Percentiles rank a stretch among this genome's conserved stretches.
phyloP scores from a whole-genome alignment of 768 basidiomycete genomes.

The Hortiboletus campestris region DNA sequence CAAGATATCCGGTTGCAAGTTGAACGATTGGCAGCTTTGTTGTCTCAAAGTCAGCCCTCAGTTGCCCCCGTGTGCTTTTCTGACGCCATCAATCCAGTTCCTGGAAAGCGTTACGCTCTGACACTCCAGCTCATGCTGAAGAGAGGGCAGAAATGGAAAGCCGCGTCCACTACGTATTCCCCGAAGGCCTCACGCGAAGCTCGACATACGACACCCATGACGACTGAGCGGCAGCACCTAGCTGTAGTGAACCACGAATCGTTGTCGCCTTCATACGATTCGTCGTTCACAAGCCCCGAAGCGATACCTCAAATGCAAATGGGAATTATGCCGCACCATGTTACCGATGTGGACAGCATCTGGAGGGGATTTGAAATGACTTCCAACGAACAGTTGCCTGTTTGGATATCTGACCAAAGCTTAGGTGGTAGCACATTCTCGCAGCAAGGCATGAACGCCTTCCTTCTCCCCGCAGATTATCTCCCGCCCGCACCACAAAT shows the following conservation, averaged over 20 bases:
- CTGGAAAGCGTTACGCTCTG: slow-evolving; percentile 88
- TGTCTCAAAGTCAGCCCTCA: slow-evolving; percentile 68
- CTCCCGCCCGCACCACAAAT: slow-evolving; percentile 71
- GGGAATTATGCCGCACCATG: slow-evolving; percentile 26
- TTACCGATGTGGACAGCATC: slow-evolving; percentile 56
- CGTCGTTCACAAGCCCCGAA: slow-evolving; percentile 36
- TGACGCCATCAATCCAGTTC: slow-evolving; percentile 52
- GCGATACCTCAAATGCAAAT: slow-evolving; percentile 32
- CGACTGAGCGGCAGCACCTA: slow-evolving; percentile 42
- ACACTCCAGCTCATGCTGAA: slow-evolving; percentile 90
- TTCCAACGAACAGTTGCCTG: slow-evolving; percentile 71
- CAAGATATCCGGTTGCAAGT: slow-evolving; percentile 72
- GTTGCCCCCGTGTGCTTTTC: neutral
- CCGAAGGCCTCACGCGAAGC: slow-evolving; percentile 57
- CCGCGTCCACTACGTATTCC: slow-evolving; percentile 56
- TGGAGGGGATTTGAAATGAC: slow-evolving; percentile 75
- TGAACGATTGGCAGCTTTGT: slow-evolving; percentile 69
- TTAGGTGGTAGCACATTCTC: slow-evolving; percentile 73
- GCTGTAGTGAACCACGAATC: slow-evolving; percentile 43
- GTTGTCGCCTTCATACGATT: slow-evolving; percentile 58
- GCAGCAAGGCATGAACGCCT: slow-evolving; percentile 84
- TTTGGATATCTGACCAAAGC: slow-evolving; percentile 85
- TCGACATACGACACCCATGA: slow-evolving; percentile 48
- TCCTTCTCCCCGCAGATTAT: slow-evolving; percentile 74
- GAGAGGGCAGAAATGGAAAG: slow-evolving; percentile 60